Conservation (phyloP, 768 basidiomycete species). For the Galerina sulciceps region DNA sequence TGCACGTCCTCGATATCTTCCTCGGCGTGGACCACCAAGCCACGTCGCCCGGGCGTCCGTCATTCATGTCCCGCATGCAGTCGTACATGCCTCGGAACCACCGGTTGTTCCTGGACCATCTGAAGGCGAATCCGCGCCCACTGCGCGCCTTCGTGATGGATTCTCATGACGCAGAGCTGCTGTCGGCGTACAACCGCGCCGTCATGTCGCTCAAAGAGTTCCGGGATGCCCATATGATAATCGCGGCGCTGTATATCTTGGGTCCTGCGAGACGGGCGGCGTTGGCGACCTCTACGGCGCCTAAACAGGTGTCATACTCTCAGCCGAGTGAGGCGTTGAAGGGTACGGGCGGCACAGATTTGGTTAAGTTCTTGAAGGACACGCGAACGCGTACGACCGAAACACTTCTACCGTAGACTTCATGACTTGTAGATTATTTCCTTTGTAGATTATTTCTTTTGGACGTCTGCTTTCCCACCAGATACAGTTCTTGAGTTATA, state of each 20-base stretch:
- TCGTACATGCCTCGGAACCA: constrained; percentile 87
- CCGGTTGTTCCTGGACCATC: constrained; percentile 73
- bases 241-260: constrained; percentile 80
- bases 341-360: constrained; percentile 83
- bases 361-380: constrained; percentile 78
- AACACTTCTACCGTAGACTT: constrained; percentile 33
- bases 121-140: constrained; percentile 62
- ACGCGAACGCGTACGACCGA: constrained; percentile 71
- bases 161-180: constrained; percentile 36
- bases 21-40: constrained; percentile 66
- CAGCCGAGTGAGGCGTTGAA: constrained; percentile 40
- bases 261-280: constrained; percentile 59
- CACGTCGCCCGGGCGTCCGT: constrained; percentile 29
- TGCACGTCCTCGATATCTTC: constrained; percentile 79
- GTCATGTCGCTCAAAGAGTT: constrained; percentile 73
- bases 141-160: constrained; percentile 59
- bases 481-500: no score
- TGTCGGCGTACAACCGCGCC: constrained; percentile 68
- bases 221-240: constrained; percentile 79
- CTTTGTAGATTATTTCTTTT: background rate
- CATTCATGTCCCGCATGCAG: constrained; percentile 78
- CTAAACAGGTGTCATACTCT: constrained; percentile 9
- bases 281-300: constrained; percentile 23
- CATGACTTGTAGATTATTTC: background rate
- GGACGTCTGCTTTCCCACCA: background rate